These are phyloP conservation scores for Selaginella moellendorffii DNA, from an alignment of 75 land plant genomes.

Conservation along the genomic window DNA sequence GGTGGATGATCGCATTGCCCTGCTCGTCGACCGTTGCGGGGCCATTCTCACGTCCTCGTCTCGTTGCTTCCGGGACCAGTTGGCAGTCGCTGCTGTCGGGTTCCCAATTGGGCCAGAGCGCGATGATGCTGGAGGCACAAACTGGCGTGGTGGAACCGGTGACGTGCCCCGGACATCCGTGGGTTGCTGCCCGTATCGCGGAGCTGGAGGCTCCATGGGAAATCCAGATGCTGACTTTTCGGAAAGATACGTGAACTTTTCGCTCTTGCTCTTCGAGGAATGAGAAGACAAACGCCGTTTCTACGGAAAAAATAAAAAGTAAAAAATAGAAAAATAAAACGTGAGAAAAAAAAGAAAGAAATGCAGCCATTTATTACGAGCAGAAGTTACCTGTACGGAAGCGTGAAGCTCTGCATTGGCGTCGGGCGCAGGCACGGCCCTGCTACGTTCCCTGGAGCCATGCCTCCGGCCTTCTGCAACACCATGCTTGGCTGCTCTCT, in stretches of 20 bases:
- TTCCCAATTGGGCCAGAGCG: conserved; percentile 19
- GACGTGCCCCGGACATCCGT: conserved; percentile 21
- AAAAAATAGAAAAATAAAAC: too few species aligned
- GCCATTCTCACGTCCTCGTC: neutral
- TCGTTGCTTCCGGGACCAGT: neutral
- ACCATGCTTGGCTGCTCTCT: conserved; percentile 30
- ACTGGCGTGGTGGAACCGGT: conserved; percentile 11
- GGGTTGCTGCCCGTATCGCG: neutral
- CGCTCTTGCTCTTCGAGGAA: conserved; percentile 53
- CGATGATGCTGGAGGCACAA: conserved; percentile 17
- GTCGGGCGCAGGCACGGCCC: conserved; percentile 37
- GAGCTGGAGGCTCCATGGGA: conserved; percentile 51
- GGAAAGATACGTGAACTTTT: conserved; percentile 48
- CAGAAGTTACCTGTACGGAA: conserved; percentile 44
- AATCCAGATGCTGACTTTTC: conserved; percentile 75
- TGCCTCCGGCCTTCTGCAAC: conserved; percentile 28
- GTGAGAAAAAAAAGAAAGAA: too few species aligned
- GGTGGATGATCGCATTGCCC: neutral
- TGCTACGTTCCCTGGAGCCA: conserved; percentile 37
- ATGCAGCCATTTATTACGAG: too few species aligned
- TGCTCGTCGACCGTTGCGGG: neutral
- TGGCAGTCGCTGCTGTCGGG: too few species aligned
- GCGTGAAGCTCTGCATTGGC: conserved; percentile 31
- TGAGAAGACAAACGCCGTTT: conserved; percentile 37
- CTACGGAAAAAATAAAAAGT: conserved; percentile 18